Percentiles rank a stretch among this genome's conserved stretches.
phyloP scores from a whole-genome alignment of 106 monocot species.

The Dendrobium chrysotoxum region DNA sequence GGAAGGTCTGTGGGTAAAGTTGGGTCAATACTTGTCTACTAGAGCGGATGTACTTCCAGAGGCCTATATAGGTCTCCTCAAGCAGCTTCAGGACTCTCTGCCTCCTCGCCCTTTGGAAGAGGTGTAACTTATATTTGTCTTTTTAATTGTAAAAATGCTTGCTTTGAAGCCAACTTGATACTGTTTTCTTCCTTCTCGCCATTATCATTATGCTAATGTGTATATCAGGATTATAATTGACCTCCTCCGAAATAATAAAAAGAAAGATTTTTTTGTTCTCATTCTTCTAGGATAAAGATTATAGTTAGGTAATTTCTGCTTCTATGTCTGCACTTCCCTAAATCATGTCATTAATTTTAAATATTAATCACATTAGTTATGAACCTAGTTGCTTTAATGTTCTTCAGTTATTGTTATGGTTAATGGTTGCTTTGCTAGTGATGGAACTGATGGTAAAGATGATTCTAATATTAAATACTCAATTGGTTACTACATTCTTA shows the following conservation, averaged over 20 bases:
- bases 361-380: background rate
- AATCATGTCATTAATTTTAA: background rate
- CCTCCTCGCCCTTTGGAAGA: slow-evolving; percentile 84
- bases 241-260: background rate
- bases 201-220: background rate
- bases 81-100: slow-evolving; percentile 92
- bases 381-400: background rate
- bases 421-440: background rate
- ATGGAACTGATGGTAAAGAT: background rate
- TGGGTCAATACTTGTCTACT: slow-evolving; percentile 95
- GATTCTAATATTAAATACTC: background rate
- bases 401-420: background rate
- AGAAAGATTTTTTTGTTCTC: background rate
- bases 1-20: slow-evolving; percentile 97
- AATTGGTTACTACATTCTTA: background rate
- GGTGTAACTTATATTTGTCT: slow-evolving; percentile 27
- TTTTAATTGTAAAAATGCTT: background rate
- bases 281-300: background rate
- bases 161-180: background rate
- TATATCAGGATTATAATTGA: background rate
- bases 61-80: slow-evolving; percentile 74
- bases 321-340: background rate
- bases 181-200: background rate
- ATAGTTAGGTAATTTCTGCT: background rate
- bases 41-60: slow-evolving; percentile 92